phyloP scores from a whole-genome alignment of 2,329 filamentous ascomycete species.

The Aureobasidium sp. region DNA sequence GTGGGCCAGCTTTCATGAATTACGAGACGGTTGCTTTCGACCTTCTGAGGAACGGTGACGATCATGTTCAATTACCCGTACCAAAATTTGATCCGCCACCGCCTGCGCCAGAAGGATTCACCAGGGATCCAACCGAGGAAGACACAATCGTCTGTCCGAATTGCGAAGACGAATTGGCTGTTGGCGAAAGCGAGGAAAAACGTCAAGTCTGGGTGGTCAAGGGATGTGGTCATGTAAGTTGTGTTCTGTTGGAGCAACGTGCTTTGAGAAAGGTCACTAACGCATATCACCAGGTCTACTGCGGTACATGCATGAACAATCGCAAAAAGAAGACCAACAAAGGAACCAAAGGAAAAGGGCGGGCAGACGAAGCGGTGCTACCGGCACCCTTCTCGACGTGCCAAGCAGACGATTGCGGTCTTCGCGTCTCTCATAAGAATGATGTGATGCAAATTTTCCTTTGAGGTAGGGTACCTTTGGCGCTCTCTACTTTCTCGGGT shows the following conservation, averaged over 20 bases:
- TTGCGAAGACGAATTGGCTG: slow-evolving; percentile 75
- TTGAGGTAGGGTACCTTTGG: slow-evolving; percentile 13
- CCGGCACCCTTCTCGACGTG: slow-evolving; percentile 36
- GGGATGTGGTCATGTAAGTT: slow-evolving; percentile 78
- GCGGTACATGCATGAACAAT: slow-evolving; percentile 41
- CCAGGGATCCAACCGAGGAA: slow-evolving; percentile 62
- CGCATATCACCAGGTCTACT: slow-evolving; percentile 38
- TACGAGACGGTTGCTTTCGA: slow-evolving; percentile 38
- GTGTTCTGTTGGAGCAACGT: background rate
- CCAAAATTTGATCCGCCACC: slow-evolving; percentile 53
- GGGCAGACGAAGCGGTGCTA: slow-evolving; percentile 23
- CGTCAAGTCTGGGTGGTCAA: slow-evolving; percentile 90
- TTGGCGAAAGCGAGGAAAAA: slow-evolving; percentile 58
- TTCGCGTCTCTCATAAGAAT: slow-evolving; percentile 26
- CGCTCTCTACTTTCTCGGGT: background rate
- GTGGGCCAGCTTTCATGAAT: slow-evolving; percentile 20
- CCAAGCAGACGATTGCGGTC: slow-evolving; percentile 35
- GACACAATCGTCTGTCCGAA: slow-evolving; percentile 74
- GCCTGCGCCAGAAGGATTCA: slow-evolving; percentile 68
- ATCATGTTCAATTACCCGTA: slow-evolving; percentile 22
- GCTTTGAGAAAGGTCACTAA: slow-evolving; percentile 3
- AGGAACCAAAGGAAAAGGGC: slow-evolving; percentile 30
- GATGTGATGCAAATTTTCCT: slow-evolving; percentile 35
- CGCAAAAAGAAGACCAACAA: slow-evolving; percentile 23
- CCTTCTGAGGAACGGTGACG: slow-evolving; percentile 25